Conservation (phyloP, 441 rosid species). For the Euphorbia celastroides region DNA sequence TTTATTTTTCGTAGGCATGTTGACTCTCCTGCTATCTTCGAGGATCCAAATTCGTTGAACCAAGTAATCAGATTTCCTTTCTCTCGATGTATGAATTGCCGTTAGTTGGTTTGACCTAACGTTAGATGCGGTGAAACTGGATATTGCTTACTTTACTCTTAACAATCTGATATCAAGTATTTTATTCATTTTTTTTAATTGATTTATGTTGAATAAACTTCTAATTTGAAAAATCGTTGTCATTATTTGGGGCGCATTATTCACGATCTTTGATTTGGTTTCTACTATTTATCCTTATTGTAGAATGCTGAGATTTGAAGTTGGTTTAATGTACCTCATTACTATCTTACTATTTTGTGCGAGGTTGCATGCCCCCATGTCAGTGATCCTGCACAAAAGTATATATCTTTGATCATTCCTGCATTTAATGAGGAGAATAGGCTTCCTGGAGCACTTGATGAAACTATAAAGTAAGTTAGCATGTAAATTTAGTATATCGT, state of each 20-base stretch:
- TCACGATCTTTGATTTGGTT: too few species aligned
- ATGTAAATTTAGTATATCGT: neutral
- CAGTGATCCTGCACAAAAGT: slow-evolving; percentile 71
- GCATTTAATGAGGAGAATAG: slow-evolving; percentile 90
- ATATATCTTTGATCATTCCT: slow-evolving; percentile 78
- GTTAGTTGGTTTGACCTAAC: neutral
- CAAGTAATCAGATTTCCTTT: slow-evolving; percentile 34
- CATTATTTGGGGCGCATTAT: too few species aligned
- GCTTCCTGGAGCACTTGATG: slow-evolving; percentile 86
- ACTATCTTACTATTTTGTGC: slow-evolving; percentile 15
- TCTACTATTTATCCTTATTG: neutral
- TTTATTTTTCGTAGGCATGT: slow-evolving; percentile 44
- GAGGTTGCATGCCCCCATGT: slow-evolving; percentile 67
- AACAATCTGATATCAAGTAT: neutral
- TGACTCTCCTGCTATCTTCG: slow-evolving; percentile 51
- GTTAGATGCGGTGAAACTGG: neutral
- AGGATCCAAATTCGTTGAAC: slow-evolving; percentile 76
- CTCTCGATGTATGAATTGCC: neutral
- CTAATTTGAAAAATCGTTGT: neutral
- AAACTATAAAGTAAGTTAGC: slow-evolving; percentile 61
- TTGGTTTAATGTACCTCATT: slow-evolving; percentile 4
- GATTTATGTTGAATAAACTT: neutral
- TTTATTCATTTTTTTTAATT: neutral
- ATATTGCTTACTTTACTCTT: neutral
- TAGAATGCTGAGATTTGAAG: neutral